A percentile compares a stretch with the other conserved stretches of the same genome.
Evolutionary conservation across 768 basidiomycete species (phyloP).

Genomic region (Russula olivacea): DNA sequence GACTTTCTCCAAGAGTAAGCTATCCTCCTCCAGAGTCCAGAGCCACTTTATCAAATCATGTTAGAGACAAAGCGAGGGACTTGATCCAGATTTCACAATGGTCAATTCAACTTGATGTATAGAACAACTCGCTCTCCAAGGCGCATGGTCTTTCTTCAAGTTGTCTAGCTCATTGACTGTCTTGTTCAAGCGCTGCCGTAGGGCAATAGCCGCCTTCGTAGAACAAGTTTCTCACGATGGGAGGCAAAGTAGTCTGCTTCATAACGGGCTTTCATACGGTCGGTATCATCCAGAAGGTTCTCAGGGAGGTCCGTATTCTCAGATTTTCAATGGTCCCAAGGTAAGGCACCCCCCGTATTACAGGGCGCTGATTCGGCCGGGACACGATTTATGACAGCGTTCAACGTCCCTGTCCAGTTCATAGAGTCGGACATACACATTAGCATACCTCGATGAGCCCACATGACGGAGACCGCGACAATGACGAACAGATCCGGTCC

Average conservation of each 20-base stretch:
- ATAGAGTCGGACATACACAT: too few relatives aligned
- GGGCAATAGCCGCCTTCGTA: constrained; percentile 83
- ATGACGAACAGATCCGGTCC: too few relatives aligned
- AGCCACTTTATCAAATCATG: constrained; percentile 44
- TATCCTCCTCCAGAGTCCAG: constrained; percentile 69
- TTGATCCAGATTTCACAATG: constrained; percentile 58
- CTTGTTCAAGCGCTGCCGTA: constrained; percentile 84
- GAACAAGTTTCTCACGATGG: constrained; percentile 74
- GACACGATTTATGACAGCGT: too few relatives aligned
- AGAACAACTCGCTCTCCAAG: too few relatives aligned
- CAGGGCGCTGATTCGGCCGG: too few relatives aligned
- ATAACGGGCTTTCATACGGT: constrained; percentile 82
- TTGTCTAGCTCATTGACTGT: constrained; percentile 74
- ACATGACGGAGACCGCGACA: too few relatives aligned
- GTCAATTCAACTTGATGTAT: constrained; percentile 70
- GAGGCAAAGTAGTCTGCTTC: constrained; percentile 81
- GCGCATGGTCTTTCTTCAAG: constrained; percentile 60
- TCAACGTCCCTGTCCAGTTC: too few relatives aligned
- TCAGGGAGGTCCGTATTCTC: too few relatives aligned
- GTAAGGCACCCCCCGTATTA: too few relatives aligned
- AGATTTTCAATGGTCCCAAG: too few relatives aligned
- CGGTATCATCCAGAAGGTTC: constrained; percentile 87
- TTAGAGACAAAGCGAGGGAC: constrained; percentile 9
- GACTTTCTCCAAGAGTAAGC: constrained; percentile 85
- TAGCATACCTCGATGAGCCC: too few relatives aligned